Base-by-base conservation (phyloP, 805 yeast genomes). In the Lipomyces sp. region DNA sequence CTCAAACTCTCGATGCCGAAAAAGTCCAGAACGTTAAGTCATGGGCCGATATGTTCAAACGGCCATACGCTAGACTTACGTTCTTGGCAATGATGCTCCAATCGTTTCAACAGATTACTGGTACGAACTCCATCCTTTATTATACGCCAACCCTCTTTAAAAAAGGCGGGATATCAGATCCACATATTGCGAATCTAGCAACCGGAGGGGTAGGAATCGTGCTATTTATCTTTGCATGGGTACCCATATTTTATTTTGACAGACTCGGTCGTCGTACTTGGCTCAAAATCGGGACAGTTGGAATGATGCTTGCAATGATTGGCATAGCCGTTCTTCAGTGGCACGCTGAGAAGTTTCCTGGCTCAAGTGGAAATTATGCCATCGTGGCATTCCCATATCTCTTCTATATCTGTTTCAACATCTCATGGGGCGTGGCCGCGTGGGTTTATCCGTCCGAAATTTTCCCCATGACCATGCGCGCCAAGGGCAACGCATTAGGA, bases 401-500 rank as follows among this genome's bases (percentile, higher is more conserved):
- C 3, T 64, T 79, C 53, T 76, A 67, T 66, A 75, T 76, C 45
- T 74, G 77, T 55, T 73, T 77, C 34, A 71, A 70, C 61, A 70
- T 69, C 32, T 71, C 74, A 4, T 73, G 75, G 75, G 68, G 72
- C 10, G 67, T 64, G 13, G 67, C 69, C n/a, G 72, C 74, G 0
- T 62, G 64, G 64, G 11, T 62, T 18, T 69, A 68, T 48, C 72
- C 72, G 11, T 69, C 72, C 53, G 71, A 69, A 57, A 69, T 92
- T 58, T 83, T 92, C 61, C 97, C 97, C 0, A 84, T 90, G 69
- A 82, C 87, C 29, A 90, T 92, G 7, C 84, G 97, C 62, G 91
- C 96, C 2, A 90, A 92, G 72, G 96, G 97, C 64, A 95, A 96
- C 0, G 90, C 96, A 1, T 80, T 90, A 69, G 88, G 96, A 0